Percentiles rank a stretch among this genome's conserved stretches.
Evolutionary conservation across 179 eudicot genomes (phyloP).

Genomic region (Spergularia azorica): DNA sequence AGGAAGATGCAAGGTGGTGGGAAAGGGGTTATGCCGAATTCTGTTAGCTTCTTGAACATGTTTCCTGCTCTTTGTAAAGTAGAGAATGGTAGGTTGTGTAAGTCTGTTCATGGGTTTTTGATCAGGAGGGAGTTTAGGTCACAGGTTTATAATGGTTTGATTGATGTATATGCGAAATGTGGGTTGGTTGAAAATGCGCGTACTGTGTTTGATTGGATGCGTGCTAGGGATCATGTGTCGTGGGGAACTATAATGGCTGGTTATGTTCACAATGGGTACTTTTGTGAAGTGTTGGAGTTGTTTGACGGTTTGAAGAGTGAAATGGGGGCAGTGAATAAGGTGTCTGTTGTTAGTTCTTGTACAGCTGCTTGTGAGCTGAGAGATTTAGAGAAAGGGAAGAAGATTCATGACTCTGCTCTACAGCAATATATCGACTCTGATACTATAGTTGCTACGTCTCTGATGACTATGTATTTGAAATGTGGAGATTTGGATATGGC

Average conservation of each 20-base stretch:
- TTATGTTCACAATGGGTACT: slow-evolving; percentile 51
- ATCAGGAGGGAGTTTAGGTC: slow-evolving; percentile 40
- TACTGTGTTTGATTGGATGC: slow-evolving; percentile 51
- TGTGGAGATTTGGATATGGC: slow-evolving; percentile 58
- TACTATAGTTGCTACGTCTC: slow-evolving; percentile 54
- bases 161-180: slow-evolving; percentile 65
- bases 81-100: slow-evolving; percentile 43
- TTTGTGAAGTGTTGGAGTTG: slow-evolving; percentile 44
- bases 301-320: slow-evolving; percentile 50
- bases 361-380: slow-evolving; percentile 63
- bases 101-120: slow-evolving; percentile 55
- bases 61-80: slow-evolving; percentile 63
- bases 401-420: slow-evolving; percentile 46
- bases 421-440: slow-evolving; percentile 42
- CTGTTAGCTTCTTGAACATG: slow-evolving; percentile 68
- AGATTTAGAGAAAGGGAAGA: slow-evolving; percentile 49
- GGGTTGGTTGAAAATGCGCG: slow-evolving; percentile 42
- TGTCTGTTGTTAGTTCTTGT: slow-evolving; percentile 58
- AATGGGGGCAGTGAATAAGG: slow-evolving; percentile 45
- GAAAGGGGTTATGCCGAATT: slow-evolving; percentile 44
- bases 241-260: slow-evolving; percentile 84
- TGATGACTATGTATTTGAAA: slow-evolving; percentile 70
- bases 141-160: slow-evolving; percentile 60
- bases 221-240: slow-evolving; percentile 50
- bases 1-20: slow-evolving; percentile 44